These are phyloP conservation scores for Nicotiana knightiana DNA, from an alignment of 257 asterid species.

Conservation along the genomic window DNA sequence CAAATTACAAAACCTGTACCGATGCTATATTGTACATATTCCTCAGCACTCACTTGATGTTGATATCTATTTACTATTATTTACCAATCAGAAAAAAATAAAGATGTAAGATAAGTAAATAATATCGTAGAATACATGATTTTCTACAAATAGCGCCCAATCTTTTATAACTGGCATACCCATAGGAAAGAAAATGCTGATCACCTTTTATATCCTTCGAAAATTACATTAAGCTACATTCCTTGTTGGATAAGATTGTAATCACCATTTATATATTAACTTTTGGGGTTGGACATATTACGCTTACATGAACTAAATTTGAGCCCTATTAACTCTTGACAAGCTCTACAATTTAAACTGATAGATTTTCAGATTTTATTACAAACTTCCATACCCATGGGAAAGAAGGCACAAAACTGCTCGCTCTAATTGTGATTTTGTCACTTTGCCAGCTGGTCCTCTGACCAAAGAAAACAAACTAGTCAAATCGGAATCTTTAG, in stretches of 20 bases:
- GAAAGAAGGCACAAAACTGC: neutral
- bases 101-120: neutral
- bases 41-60: too few species aligned
- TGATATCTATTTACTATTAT: too few species aligned
- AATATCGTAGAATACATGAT: neutral
- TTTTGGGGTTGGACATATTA: neutral
- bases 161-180: neutral
- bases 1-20: too few species aligned
- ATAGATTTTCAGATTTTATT: neutral
- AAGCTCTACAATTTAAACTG: neutral
- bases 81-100: too few species aligned
- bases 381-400: conserved; percentile 4
- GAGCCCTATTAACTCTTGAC: neutral
- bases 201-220: neutral
- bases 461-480: neutral
- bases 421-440: neutral
- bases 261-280: neutral
- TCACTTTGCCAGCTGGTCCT: neutral
- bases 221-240: neutral
- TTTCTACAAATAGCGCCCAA: neutral
- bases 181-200: neutral
- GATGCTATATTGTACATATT: too few species aligned
- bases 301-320: neutral
- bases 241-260: neutral
- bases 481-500: neutral